Evolutionary conservation across 2,329 filamentous ascomycete genomes (phyloP), one percentile per base, ranked within the genome.

Genomic region (Aspergillus sp.): DNA sequence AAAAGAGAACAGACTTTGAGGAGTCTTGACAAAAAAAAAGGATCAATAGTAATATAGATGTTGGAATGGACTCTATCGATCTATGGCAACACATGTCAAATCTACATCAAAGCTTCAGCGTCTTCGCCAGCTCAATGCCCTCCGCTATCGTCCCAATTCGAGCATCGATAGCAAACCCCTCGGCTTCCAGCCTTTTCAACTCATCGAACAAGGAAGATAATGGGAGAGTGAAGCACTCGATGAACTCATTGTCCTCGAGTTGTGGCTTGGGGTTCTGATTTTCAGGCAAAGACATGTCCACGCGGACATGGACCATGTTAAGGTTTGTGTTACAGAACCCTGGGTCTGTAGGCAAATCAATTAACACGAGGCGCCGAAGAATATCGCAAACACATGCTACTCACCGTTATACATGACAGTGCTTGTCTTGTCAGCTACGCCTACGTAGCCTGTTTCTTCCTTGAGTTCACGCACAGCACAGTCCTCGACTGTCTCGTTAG

Each of bases 161-260:
- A 6, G 90, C 90, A 73, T 95, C 90, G 64, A 95, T 90, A 1
- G 88, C 90, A 72, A 84, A 92, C 0, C 90, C 90, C 62, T 91
- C 79, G 2, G 77, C 76, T 68, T 92, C 89, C 1, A 92, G 78
- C 62, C 73, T 82, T 70, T 85, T 85, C 69, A 87, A 87, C 68
- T 89, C 86, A 0, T 81, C 81, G 77, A 88, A 91, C 40, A 93
- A 73, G 14, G 82, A 77, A 19, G 74, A 77, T 44, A 93, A 69
- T 6, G 86, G 87, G 7, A 91, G 81, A 8, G 83, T 84, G 67
- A 93, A 93, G 35, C 87, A 87, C 71, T 93, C 89, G 68, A 93
- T 93, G 69, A 92, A 93, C 75, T 93, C 90, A 62, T 86, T 88
- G 25, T 92, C 90, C 70, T 93, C 90, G 6, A 93, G 79, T 68